Evolutionary conservation across 768 basidiomycete genomes (phyloP), one percentile per base, ranked within the genome.

Genomic region (Galerina sulciceps): DNA sequence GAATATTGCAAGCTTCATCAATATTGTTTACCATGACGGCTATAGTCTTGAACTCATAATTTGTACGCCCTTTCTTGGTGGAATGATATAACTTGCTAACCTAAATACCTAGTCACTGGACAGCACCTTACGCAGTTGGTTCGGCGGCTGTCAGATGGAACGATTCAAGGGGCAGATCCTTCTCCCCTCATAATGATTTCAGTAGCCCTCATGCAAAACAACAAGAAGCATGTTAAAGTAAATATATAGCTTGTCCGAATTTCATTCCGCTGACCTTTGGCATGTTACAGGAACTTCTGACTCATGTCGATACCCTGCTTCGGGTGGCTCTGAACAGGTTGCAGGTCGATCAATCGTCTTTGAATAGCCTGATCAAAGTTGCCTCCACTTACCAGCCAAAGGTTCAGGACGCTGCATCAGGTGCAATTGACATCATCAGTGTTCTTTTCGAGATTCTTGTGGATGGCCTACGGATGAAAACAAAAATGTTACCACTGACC

Each of bases 231-330:
- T 44, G 80, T 78, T 65, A 77, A 83, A 58, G 90, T 89, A 58
- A 55, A 22, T 13, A 4, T 18, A 76, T 69, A 37, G 44, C 26
- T 14, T 23, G 26, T 52, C 42, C 51, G 41, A 31, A 18, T 23
- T 52, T 54, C 18, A 34, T 31, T 22, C 23, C 36, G 50, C 52
- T 60, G 36, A 44, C 55, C 20, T 13, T 55, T 26, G 15, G 20
- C 47, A 10, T 31, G 31, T 3, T 10, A 18, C 34, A 89, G 90
- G 88, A 88, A 38, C 68, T 93, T 46, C 66, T 91, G 10, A 63
- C 74, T 2, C 83, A 81, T 62, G 65, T 81, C n/a, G 89, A 90
- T 59, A 84, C 80, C 3, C 74, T 86, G n/a, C 71, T 92, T 18
- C 79, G 89, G 45, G 77, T 80, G 2, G 71, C 78, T 13, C 65